Conservation (phyloP, 1,284 basidiomycete genomes). For the Ustilago shanxiensis region DNA sequence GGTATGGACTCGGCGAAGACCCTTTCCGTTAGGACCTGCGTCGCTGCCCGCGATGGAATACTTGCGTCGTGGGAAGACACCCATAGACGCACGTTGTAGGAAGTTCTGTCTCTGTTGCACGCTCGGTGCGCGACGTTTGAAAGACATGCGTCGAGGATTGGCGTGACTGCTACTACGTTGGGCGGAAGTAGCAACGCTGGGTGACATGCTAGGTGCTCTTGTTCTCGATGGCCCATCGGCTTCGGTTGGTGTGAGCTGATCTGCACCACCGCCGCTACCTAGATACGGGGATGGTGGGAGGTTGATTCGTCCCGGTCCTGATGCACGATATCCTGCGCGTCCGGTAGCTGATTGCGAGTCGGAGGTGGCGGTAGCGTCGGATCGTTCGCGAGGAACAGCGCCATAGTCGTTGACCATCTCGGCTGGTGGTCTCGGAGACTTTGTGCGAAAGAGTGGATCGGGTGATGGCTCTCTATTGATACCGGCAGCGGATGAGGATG, state of each 20-base stretch:
- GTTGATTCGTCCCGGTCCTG: slow-evolving; percentile 43
- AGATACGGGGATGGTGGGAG: slow-evolving; percentile 41
- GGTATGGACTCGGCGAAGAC: slow-evolving; percentile 38
- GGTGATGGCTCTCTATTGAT: slow-evolving; percentile 21
- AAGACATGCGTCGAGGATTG: slow-evolving; percentile 42
- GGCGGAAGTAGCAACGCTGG: slow-evolving; percentile 31
- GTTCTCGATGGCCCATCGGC: slow-evolving; percentile 18
- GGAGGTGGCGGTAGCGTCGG: background rate
- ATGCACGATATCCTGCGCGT: slow-evolving; percentile 32
- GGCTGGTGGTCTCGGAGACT: slow-evolving; percentile 17
- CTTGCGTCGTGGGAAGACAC: slow-evolving; percentile 43
- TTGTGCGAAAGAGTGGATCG: slow-evolving; percentile 28
- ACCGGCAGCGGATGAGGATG: background rate
- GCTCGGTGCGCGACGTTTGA: slow-evolving; percentile 45
- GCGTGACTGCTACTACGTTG: background rate
- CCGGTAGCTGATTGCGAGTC: background rate
- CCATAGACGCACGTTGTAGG: slow-evolving; percentile 55
- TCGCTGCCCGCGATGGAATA: slow-evolving; percentile 34
- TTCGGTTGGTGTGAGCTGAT: slow-evolving; percentile 23
- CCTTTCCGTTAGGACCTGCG: slow-evolving; percentile 20
- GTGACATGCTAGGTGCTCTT: slow-evolving; percentile 29
- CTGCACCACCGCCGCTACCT: background rate
- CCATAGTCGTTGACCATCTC: slow-evolving; percentile 38
- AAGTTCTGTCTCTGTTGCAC: slow-evolving; percentile 37
- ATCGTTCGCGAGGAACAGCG: slow-evolving; percentile 17